phyloP scores from a whole-genome alignment of 805 yeast species.

The Saccharomycopsis fibuligera region DNA sequence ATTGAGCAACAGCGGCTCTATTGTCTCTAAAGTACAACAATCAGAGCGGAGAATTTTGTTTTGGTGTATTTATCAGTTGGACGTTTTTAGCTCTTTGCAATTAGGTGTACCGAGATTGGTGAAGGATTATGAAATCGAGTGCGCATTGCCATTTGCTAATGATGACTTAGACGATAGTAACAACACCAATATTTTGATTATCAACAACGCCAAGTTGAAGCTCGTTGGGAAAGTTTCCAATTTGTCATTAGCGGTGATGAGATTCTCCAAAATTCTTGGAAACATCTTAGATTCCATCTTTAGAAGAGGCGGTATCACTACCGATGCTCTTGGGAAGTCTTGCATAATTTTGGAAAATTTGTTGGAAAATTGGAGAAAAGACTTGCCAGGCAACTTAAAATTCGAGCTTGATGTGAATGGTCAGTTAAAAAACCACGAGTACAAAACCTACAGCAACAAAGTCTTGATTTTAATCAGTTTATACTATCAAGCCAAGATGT shows the following conservation, averaged over 20 bases:
- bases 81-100: constrained; percentile 65
- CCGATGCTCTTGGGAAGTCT: constrained; percentile 28
- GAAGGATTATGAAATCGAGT: constrained; percentile 77
- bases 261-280: constrained; percentile 68
- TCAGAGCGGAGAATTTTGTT: constrained; percentile 77
- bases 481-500: constrained; percentile 55
- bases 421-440: constrained; percentile 32
- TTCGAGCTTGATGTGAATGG: constrained; percentile 64
- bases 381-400: constrained; percentile 52
- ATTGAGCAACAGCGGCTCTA: constrained; percentile 56
- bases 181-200: constrained; percentile 50
- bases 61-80: constrained; percentile 79
- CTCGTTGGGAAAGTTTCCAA: constrained; percentile 67
- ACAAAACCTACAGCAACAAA: constrained; percentile 28
- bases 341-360: constrained; percentile 50
- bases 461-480: constrained; percentile 49
- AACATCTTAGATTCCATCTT: constrained; percentile 65
- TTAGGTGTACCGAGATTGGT: constrained; percentile 78
- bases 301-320: constrained; percentile 43
- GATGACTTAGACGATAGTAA: constrained; percentile 34
- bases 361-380: constrained; percentile 73
- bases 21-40: constrained; percentile 62
- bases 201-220: constrained; percentile 51
- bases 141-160: constrained; percentile 68
- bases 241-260: constrained; percentile 56